A percentile compares a stretch with the other conserved stretches of the same genome.
These are phyloP conservation scores for Ligustrum vulgare DNA, from an alignment of 257 asterid genomes.

Conservation along the genomic window DNA sequence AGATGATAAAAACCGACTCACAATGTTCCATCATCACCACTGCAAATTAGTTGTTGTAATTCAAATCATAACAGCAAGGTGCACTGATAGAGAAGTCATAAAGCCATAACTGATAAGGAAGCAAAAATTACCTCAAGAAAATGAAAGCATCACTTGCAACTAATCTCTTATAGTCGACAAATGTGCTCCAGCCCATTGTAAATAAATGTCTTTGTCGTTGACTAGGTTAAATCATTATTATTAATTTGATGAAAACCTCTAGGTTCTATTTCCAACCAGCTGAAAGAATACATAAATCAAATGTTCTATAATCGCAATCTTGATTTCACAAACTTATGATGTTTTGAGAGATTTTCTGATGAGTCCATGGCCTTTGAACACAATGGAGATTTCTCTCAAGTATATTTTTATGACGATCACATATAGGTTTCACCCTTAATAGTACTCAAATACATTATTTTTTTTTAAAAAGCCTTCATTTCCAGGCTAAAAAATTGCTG, in stretches of 20 bases:
- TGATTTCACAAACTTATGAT: too few species aligned
- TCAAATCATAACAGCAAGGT: neutral
- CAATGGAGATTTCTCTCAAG: too few species aligned
- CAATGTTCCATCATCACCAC: constrained; percentile 66
- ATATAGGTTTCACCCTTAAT: too few species aligned
- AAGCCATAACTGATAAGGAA: neutral
- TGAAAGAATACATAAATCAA: too few species aligned
- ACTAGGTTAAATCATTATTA: constrained; percentile 34
- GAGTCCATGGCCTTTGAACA: too few species aligned
- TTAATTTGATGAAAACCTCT: neutral
- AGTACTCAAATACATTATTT: too few species aligned
- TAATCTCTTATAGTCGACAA: constrained; percentile 77
- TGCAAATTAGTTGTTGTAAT: constrained; percentile 19
- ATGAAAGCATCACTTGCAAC: constrained; percentile 63
- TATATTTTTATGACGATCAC: too few species aligned
- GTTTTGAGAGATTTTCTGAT: too few species aligned
- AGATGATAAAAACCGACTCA: constrained; percentile 77
- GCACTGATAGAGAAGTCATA: neutral
- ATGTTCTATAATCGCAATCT: too few species aligned
- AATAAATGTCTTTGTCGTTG: constrained; percentile 84
- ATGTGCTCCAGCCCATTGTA: constrained; percentile 85
- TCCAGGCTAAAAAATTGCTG: too few species aligned
- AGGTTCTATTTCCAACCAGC: neutral
- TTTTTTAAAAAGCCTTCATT: too few species aligned
- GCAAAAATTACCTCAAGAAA: constrained; percentile 61